Conservation (phyloP, 495 filamentous ascomycete species). For the Neurospora terricola region DNA sequence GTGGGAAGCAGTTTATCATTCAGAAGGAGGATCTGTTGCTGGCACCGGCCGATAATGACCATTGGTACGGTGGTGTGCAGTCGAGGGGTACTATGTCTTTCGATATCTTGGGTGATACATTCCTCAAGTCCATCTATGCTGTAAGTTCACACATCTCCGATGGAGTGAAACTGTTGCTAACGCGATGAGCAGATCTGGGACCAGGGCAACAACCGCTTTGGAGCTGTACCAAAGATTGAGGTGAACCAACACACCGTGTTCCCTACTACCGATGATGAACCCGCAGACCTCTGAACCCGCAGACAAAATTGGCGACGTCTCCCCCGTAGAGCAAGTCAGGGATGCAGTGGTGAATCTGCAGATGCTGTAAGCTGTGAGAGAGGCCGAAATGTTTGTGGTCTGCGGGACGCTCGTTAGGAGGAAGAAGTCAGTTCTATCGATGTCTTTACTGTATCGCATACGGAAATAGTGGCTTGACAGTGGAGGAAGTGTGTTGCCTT, state of each 20-base stretch:
- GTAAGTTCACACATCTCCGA: constrained; percentile 34
- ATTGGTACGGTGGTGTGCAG: constrained; percentile 69
- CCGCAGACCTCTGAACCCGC: too few relatives aligned
- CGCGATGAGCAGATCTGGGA: constrained; percentile 53
- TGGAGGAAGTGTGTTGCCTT: neutral
- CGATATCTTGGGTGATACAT: constrained; percentile 67
- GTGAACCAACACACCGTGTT: constrained; percentile 38
- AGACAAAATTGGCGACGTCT: neutral
- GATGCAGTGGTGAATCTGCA: neutral
- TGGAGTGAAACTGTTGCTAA: neutral
- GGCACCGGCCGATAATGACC: constrained; percentile 43
- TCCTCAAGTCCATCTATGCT: constrained; percentile 67
- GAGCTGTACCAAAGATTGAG: constrained; percentile 56
- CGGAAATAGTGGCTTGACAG: neutral
- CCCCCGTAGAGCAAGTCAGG: neutral
- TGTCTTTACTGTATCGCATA: neutral
- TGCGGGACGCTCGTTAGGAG: neutral
- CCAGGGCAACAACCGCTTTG: constrained; percentile 60
- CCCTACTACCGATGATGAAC: constrained; percentile 11
- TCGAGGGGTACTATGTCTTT: constrained; percentile 54
- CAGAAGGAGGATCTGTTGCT: constrained; percentile 67
- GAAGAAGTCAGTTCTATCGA: neutral
- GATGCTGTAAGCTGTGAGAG: neutral
- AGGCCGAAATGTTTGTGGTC: neutral
- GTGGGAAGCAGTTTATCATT: constrained; percentile 52